Conservation (phyloP, 2,329 filamentous ascomycete genomes). For the Penicillium sp. region DNA sequence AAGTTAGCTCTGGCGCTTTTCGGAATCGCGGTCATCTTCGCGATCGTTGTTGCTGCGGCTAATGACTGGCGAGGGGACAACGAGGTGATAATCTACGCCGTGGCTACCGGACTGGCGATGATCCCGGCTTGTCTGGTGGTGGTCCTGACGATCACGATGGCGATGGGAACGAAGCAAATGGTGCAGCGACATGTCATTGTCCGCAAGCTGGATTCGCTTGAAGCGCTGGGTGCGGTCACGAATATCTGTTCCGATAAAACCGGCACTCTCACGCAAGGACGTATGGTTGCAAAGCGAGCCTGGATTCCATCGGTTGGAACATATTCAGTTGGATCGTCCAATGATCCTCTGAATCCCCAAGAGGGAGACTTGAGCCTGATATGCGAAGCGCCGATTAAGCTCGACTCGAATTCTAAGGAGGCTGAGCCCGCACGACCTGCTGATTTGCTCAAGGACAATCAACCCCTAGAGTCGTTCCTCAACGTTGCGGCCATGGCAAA, state of each 20-base stretch:
- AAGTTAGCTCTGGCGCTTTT: conserved; percentile 66
- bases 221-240: conserved; percentile 62
- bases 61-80: conserved; percentile 56
- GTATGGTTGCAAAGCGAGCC: conserved; percentile 61
- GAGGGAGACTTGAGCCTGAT: conserved; percentile 48
- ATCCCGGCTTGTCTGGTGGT: conserved; percentile 63
- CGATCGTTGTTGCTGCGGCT: conserved; percentile 65
- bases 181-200: conserved; percentile 57
- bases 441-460: conserved; percentile 47
- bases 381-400: conserved; percentile 30
- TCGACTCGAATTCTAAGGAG: conserved; percentile 26
- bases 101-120: conserved; percentile 59
- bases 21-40: conserved; percentile 63
- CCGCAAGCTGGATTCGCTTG: conserved; percentile 55
- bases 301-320: conserved; percentile 60
- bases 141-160: conserved; percentile 66
- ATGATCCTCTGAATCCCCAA: conserved; percentile 57
- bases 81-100: conserved; percentile 65
- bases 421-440: conserved; percentile 27
- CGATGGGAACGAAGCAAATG: conserved; percentile 59
- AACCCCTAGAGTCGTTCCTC: conserved; percentile 55
- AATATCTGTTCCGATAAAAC: conserved; percentile 58
- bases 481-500: conserved; percentile 65
- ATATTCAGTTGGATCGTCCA: conserved; percentile 56
- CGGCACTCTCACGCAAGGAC: conserved; percentile 61